phyloP scores from a whole-genome alignment of 108 stramenopile genomes.

The Licmophora abbreviata region DNA sequence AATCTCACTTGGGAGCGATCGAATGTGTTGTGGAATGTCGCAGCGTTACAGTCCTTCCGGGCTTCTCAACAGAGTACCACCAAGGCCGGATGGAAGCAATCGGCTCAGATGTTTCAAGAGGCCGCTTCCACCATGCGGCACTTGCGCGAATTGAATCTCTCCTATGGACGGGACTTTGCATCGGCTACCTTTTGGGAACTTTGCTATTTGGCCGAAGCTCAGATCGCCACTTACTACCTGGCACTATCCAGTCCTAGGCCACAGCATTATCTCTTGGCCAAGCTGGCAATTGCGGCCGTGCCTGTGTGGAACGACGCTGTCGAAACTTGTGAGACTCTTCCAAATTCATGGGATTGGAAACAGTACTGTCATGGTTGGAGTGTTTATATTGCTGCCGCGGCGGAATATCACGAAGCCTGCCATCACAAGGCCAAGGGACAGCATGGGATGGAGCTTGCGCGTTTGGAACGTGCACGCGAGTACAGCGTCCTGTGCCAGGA shows the following conservation, averaged over 20 bases:
- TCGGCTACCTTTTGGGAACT: conserved; percentile 27
- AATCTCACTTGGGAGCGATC: conserved; percentile 20
- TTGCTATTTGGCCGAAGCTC: conserved; percentile 29
- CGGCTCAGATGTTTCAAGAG: conserved; percentile 24
- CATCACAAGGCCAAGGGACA: conserved; percentile 9
- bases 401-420: conserved; percentile 35
- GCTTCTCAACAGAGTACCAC: conserved; percentile 12
- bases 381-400: conserved; percentile 24
- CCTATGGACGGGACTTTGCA: conserved; percentile 12
- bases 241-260: conserved; percentile 16
- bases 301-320: conserved; percentile 15
- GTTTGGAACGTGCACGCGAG: conserved; percentile 9
- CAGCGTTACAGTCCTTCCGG: conserved; percentile 21
- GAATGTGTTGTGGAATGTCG: conserved; percentile 42
- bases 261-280: conserved; percentile 26
- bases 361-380: conserved; percentile 18
- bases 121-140: conserved; percentile 27
- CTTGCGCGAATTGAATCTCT: not conserved
- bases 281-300: conserved; percentile 32
- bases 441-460: conserved; percentile 19
- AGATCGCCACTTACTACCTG: conserved; percentile 31
- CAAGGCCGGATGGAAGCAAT: conserved; percentile 19
- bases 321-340: conserved; percentile 2
- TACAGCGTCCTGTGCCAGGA: conserved; percentile 7
- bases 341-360: conserved; percentile 14